phyloP scores from a whole-genome alignment of 2,329 filamentous ascomycete genomes.

The Achaetomium macrosporum region DNA sequence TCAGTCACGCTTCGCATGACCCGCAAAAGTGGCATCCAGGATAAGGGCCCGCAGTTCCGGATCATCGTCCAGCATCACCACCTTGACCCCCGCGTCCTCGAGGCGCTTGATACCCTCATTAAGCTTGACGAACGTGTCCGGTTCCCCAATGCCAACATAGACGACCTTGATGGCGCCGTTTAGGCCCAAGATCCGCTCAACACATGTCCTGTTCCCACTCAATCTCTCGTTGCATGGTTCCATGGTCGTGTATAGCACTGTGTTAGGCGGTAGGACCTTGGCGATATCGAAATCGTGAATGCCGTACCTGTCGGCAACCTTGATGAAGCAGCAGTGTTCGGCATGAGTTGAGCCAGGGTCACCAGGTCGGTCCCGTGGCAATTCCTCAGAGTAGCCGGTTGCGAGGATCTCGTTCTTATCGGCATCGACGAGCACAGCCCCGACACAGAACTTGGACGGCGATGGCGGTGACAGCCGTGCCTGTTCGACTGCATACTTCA shows the following conservation, averaged over 20 bases:
- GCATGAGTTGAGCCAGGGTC: constrained; percentile 37
- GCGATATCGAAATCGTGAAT: constrained; percentile 32
- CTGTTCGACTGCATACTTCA: constrained; percentile 33
- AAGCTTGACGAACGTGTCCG: not conserved
- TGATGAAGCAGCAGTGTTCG: constrained; percentile 41
- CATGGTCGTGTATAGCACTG: constrained; percentile 41
- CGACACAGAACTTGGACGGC: constrained; percentile 37
- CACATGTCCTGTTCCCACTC: not conserved
- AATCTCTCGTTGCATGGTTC: constrained; percentile 37
- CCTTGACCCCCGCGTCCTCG: not conserved
- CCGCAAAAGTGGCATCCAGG: too few species aligned
- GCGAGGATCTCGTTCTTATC: constrained; percentile 34
- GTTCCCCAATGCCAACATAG: not conserved
- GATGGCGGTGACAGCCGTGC: constrained; percentile 34
- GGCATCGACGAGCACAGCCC: constrained; percentile 36
- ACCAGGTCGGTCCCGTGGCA: constrained; percentile 32
- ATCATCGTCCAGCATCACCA: not conserved
- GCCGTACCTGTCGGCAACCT: constrained; percentile 34
- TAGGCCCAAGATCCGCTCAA: not conserved
- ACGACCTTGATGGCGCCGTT: not conserved
- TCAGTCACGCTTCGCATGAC: too few species aligned
- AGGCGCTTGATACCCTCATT: not conserved
- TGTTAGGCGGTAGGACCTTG: constrained; percentile 34
- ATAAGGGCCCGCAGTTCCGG: too few species aligned
- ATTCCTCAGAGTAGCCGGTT: constrained; percentile 38